These are phyloP conservation scores for Piedraia hortae DNA, from an alignment of 2,329 filamentous ascomycete species.

Conservation along the genomic window DNA sequence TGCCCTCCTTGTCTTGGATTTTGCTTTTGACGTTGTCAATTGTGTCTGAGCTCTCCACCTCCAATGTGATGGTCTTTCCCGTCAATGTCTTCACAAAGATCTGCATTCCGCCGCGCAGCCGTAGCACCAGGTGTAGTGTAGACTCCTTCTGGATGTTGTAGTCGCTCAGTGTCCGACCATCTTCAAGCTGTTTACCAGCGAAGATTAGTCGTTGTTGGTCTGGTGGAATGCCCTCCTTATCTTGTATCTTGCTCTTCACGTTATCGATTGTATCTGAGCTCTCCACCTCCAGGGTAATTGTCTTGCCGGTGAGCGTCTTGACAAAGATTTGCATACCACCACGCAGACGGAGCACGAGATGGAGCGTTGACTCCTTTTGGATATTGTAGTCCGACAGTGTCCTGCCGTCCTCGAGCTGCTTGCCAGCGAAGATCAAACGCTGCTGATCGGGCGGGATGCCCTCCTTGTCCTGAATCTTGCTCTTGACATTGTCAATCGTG, in stretches of 20 bases:
- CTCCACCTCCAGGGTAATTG: constrained; percentile 77
- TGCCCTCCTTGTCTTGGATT: constrained; percentile 59
- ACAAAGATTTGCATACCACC: constrained; percentile 38
- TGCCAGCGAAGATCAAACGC: constrained; percentile 80
- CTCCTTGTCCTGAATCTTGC: constrained; percentile 57
- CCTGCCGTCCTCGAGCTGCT: constrained; percentile 84
- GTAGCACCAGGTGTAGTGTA: constrained; percentile 34
- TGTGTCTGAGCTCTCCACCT: constrained; percentile 69
- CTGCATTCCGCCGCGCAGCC: constrained; percentile 39
- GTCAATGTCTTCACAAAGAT: constrained; percentile 18
- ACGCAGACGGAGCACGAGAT: constrained; percentile 36
- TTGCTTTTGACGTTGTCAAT: constrained; percentile 89
- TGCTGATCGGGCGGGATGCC: constrained; percentile 89
- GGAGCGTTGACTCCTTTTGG: constrained; percentile 44
- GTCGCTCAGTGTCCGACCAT: constrained; percentile 69
- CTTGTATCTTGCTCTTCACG: constrained; percentile 72
- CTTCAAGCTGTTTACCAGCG: constrained; percentile 79
- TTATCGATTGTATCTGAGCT: constrained; percentile 82
- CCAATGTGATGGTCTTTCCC: constrained; percentile 81
- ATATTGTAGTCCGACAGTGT: constrained; percentile 93
- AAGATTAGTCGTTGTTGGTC: constrained; percentile 91
- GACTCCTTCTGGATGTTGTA: constrained; percentile 84
- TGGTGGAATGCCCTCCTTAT: constrained; percentile 63
- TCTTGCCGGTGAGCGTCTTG: constrained; percentile 42
- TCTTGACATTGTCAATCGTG: constrained; percentile 85